Base-by-base conservation (phyloP, 192 early-diverging fungal genomes). In the Diversispora eburnea region DNA sequence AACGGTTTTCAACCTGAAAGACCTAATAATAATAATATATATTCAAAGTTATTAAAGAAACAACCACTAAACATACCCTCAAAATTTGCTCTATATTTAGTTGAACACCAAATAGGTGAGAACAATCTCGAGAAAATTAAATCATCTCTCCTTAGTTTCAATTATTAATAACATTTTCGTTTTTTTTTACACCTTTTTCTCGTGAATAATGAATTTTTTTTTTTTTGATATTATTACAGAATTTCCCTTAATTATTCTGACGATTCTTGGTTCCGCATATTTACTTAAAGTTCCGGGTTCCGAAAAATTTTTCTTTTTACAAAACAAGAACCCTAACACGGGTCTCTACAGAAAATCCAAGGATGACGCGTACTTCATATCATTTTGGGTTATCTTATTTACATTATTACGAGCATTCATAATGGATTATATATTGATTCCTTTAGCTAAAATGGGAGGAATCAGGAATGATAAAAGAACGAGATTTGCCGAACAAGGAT, bases 401-500 rank as follows among this genome's bases (percentile, higher is more conserved):
- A 88, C 90, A 10, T 87, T 87, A 19, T 68, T 87, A 9, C 86
- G 91, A 13, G 85, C 87, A 0, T 25, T 80, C 10, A 72, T 86
- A 60, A 83, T 91, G 83, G 83, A 82, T 54, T 83, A 82, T 56
- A 63, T 80, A 55, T 78, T 85, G 43, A 77, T 59, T 45, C 85
- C 86, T 8, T 10, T 85, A 15, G 83, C 78, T 66, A 77, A 76
- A 70, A n/a, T 54, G 0, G 54, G 74, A 22, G 78, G 84, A 9
- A 80, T 86, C 45, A 76, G 75, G 52, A 73, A 74, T 19, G 59
- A 75, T 13, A 60, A 22, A 52, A 82, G 80, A 67, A 81, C 72
- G 72, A 87, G 90, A 61, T 86, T 93, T 52, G 85, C 87, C 60
- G 91, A 93, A 75, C 90, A 93, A 62, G 87, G 89, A 8, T 93